Evolutionary conservation across 179 eudicot genomes (phyloP), one percentile per base, ranked within the genome.

Genomic region (Amaranthus tricolor): DNA sequence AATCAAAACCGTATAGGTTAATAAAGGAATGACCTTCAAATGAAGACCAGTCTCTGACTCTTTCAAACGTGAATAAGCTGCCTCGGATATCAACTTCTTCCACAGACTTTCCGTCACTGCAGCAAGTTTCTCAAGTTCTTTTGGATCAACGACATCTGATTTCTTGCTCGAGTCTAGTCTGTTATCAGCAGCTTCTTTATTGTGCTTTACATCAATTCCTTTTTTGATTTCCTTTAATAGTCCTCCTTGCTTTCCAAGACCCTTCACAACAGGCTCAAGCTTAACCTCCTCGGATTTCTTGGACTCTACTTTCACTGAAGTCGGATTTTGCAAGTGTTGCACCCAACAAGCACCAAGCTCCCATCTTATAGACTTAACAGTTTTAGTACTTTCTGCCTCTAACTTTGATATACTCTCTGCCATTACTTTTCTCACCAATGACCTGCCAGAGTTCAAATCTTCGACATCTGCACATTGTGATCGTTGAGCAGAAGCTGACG

Each of bases 341-440:
- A 92, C 93, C 97, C 96, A 92, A 73, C 97, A 92, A 54, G 97
- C 93, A 71, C 96, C 97, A 69, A 92, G 87, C 84, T 92, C 97
- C 97, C 97, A 92, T 82, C 97, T 84, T 72, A 90, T 89, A 19
- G 91, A 83, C 78, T 84, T 89, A 71, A 68, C 61, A 44, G 76
- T 64, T 74, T 81, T 80, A 62, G 72, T 76, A 74, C 58, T 70
- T 83, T 92, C 96, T 71, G 53, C 86, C 79, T 84, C 82, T 82
- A 92, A 77, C 77, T 76, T 86, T 63, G 68, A 58, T 80, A 85
- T 79, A 79, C 96, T 92, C 53, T 89, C 89, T 20, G 68, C 78
- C 52, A 94, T 78, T 65, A 92, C 89, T 78, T 83, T 72, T 52
- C 86, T 86, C 20, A 87, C 90, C 82, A 90, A 80, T 52, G 86